A percentile compares a stretch with the other conserved stretches of the same genome.
Conservation (phyloP, 2,329 filamentous ascomycete genomes). For the Cordyceps pruinosa region DNA sequence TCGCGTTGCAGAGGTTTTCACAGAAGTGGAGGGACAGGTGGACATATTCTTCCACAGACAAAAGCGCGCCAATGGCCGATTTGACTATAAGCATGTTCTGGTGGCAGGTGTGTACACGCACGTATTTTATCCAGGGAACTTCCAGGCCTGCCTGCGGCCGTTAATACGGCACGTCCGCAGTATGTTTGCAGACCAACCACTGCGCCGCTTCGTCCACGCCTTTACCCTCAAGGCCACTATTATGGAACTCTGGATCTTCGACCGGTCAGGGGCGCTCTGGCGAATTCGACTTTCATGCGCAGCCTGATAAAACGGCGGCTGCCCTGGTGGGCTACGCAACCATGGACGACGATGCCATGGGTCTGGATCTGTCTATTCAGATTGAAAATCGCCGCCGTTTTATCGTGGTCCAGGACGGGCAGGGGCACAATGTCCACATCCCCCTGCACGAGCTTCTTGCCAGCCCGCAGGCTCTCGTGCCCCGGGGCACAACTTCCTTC, state of each 20-base stretch:
- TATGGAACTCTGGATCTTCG: slow-evolving; percentile 14
- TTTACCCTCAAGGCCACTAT: slow-evolving; percentile 5
- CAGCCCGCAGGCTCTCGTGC: slow-evolving; percentile 14
- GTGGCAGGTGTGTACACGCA: slow-evolving; percentile 18
- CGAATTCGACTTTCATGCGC: slow-evolving; percentile 13
- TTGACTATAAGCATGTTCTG: slow-evolving; percentile 18
- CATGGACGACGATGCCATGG: slow-evolving; percentile 17
- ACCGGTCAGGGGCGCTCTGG: slow-evolving; percentile 14
- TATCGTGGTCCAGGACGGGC: neutral
- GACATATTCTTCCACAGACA: slow-evolving; percentile 19
- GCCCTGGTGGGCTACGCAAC: slow-evolving; percentile 16
- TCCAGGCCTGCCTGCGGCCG: slow-evolving; percentile 16
- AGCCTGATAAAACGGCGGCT: slow-evolving; percentile 5
- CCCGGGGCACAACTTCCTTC: slow-evolving; percentile 16
- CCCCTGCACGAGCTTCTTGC: slow-evolving; percentile 12
- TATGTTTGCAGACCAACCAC: slow-evolving; percentile 17
- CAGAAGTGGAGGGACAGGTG: slow-evolving; percentile 19
- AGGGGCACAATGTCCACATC: slow-evolving; percentile 9
- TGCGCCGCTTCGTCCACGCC: slow-evolving; percentile 16
- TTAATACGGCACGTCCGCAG: slow-evolving; percentile 16
- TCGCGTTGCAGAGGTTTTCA: no score
- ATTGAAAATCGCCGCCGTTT: neutral
- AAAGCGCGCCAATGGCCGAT: neutral
- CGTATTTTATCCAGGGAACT: slow-evolving; percentile 11
- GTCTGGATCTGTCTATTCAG: slow-evolving; percentile 12